Base-by-base conservation (phyloP, 768 basidiomycete genomes). In the Phlebiopsis gigantea region DNA sequence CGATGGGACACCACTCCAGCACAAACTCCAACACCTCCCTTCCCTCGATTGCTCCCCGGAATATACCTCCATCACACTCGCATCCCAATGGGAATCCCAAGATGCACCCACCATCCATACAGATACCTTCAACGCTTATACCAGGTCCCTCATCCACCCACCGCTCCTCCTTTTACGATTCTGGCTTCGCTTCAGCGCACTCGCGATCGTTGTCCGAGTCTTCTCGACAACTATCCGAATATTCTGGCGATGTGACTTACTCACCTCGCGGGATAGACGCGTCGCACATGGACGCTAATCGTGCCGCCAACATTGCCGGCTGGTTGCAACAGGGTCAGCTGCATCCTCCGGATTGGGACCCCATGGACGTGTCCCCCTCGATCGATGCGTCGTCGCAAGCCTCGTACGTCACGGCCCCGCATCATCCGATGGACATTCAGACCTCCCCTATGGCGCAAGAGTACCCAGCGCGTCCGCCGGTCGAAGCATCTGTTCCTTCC, bases 321-420 rank as follows among this genome's bases (percentile, higher is more conserved):
- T 53, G 56, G 49, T 22, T 52, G n/a, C 45, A 31, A 15, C 42
- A 58, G 25, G 46, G 34, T 14, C 30, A 52, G 28, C 57, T 46
- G 53, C 72, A 63, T 25, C 29, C 50, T 34, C 67, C 45, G 42
- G 74, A 75, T 43, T 73, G 71, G 59, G 83, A 83, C 65, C 74
- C 77, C 48, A 89, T 90, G 84, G 85, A 85, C 53, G 69, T 81
- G 14, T 79, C 82, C 15, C 77, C 83, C 12, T 74, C 75, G 55
- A 67, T 66, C 29, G 82, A 86, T 57, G 65, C 69, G 9, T 64
- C 72, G 19, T 28, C 30, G 15, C 74, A 76, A 19, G 76, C 79
- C 44, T 75, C 77, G 56, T 67, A 63, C 45, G 67, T 68, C 43
- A 70, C 73, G 61, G 61, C 63, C 22, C 57, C 62, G n/a, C 76